A percentile compares a stretch with the other conserved stretches of the same genome.
Evolutionary conservation across 2,329 filamentous ascomycete species (phyloP).

Genomic region (Paraconiothyrium brasiliense): DNA sequence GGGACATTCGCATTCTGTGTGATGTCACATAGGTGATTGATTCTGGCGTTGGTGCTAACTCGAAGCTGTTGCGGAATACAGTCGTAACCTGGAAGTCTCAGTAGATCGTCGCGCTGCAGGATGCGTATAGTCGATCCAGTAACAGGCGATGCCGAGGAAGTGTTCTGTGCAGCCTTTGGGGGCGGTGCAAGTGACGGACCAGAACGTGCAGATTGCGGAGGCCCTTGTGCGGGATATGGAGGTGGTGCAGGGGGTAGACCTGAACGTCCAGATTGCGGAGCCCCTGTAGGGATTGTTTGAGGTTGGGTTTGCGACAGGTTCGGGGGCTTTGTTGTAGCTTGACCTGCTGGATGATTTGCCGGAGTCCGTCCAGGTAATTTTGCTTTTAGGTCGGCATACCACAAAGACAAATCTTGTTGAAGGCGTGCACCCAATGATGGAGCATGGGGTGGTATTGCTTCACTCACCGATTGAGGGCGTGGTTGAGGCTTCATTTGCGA

Average conservation of each 20-base stretch:
- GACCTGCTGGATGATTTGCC: neutral
- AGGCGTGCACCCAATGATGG: too few relatives aligned
- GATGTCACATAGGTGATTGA: neutral
- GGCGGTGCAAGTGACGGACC: neutral
- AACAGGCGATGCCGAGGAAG: neutral
- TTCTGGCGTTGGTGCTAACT: neutral
- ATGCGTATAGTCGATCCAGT: neutral
- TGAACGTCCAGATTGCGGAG: neutral
- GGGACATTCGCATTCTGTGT: neutral
- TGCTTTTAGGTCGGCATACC: too few relatives aligned
- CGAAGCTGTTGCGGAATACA: neutral
- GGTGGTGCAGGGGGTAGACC: neutral
- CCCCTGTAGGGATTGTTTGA: neutral
- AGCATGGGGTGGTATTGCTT: too few relatives aligned
- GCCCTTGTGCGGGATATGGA: neutral
- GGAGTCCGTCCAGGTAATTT: neutral
- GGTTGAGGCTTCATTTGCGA: too few relatives aligned
- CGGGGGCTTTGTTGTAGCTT: neutral
- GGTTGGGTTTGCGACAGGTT: neutral
- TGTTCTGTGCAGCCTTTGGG: neutral
- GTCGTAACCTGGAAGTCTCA: neutral
- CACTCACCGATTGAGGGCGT: too few relatives aligned
- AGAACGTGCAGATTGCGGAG: neutral
- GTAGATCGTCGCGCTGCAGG: neutral
- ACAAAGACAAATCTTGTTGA: too few relatives aligned